Base-by-base conservation (phyloP, 2,329 filamentous ascomycete species). In the Septoria petroselini region DNA sequence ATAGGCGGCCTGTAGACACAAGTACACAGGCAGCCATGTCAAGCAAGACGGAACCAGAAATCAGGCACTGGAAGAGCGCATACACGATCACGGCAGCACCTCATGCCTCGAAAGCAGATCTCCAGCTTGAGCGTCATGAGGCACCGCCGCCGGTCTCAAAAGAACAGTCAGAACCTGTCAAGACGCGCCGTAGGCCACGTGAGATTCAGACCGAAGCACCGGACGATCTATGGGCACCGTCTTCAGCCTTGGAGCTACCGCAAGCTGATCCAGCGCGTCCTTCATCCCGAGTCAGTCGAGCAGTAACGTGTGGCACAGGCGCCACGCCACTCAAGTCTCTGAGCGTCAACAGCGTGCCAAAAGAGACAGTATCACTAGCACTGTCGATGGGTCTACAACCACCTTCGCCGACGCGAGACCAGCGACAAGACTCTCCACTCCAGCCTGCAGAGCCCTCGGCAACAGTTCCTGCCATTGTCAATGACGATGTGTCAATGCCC, bases 311-410 rank as follows among this genome's bases (percentile, higher is more conserved):
- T 29, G 59, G 58, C n/a, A 62, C 57, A 4, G 50, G 50, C 7
- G 48, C 54, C n/a, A 62, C 60, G 1, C 60, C 63, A 9, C 54
- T 66, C 4, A 58, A 62, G 37, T 54, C 61, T 15, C 56, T 65
- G 21, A 62, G 53, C 41, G 57, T 62, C 41, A 66, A 66, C 41
- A 59, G 53, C 5, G 46, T 63, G 8, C 53, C 58, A 3, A 56
- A 53, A 15, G 55, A 57, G 2, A 30, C 51, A 9, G 17, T 52
- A 12, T 39, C 43, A 1, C 21, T 57, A 17, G 49, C 58, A 2
- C 39, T 57, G 35, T 57, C 52, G 14, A 58, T 52, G 57, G 58
- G 48, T 11, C 31, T 53, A 27, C 56, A 57, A 52, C 52, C 46
- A 11, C 55, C 52, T n/a, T 57, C 58, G 12, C 55, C 52, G 2